Conservation (phyloP, 2,329 filamentous ascomycete genomes). For the Ceratocystis eucalypticola region DNA sequence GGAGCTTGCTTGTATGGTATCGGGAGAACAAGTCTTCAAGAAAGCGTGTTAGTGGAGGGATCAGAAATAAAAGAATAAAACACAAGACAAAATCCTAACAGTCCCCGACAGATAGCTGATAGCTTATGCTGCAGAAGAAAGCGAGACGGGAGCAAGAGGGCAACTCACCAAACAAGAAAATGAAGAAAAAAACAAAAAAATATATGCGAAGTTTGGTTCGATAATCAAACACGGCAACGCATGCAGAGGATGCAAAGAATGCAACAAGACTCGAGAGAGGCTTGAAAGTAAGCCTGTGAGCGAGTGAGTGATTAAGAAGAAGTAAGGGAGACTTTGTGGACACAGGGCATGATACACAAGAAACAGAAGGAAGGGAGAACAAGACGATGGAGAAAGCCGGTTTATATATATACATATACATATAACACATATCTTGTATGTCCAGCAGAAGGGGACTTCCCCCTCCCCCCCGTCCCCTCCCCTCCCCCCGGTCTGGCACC, state of each 20-base stretch:
- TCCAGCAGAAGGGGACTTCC: neutral
- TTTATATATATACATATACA: neutral
- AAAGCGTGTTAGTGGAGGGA: too few relatives aligned
- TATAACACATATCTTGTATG: neutral
- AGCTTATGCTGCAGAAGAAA: too few relatives aligned
- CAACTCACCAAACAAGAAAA: too few relatives aligned
- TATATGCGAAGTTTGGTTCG: too few relatives aligned
- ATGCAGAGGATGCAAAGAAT: neutral
- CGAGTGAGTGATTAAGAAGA: neutral
- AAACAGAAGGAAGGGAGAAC: neutral
- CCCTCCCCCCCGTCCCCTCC: too few relatives aligned
- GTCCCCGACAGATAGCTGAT: too few relatives aligned
- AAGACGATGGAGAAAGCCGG: neutral
- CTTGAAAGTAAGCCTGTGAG: neutral
- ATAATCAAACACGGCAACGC: too few relatives aligned
- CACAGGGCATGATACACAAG: neutral
- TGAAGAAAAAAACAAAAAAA: too few relatives aligned
- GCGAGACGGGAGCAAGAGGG: too few relatives aligned
- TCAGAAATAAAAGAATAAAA: too few relatives aligned
- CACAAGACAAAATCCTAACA: too few relatives aligned
- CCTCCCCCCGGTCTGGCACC: neutral
- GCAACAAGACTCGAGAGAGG: neutral
- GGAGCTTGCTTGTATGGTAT: neutral
- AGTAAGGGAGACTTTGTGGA: neutral
- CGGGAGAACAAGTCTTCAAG: too few relatives aligned